Evolutionary conservation across 2,329 filamentous ascomycete genomes (phyloP).

Genomic region (Claviceps capensis): DNA sequence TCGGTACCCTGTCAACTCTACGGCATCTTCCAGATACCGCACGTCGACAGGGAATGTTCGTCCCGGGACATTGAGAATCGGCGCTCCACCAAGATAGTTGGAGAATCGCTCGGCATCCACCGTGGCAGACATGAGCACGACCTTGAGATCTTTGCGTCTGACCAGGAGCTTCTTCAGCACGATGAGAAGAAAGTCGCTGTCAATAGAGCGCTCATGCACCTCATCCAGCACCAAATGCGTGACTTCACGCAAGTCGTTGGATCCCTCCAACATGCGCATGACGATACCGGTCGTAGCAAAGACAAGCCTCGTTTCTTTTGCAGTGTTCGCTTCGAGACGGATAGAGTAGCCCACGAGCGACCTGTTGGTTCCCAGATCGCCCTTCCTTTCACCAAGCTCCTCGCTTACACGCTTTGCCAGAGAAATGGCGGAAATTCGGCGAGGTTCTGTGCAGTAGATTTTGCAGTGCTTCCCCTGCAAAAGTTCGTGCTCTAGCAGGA

Average conservation of each 20-base stretch:
- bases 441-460: constrained; percentile 88
- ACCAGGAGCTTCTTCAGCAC: constrained; percentile 73
- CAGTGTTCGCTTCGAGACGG: constrained; percentile 76
- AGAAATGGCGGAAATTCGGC: constrained; percentile 91
- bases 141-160: constrained; percentile 69
- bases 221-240: constrained; percentile 95
- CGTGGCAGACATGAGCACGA: constrained; percentile 94
- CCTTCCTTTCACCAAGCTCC: constrained; percentile 74
- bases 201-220: constrained; percentile 90
- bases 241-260: constrained; percentile 73
- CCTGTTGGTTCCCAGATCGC: constrained; percentile 66
- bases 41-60: constrained; percentile 87
- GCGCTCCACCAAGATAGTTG: constrained; percentile 70
- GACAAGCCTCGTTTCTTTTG: constrained; percentile 67
- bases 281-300: constrained; percentile 89
- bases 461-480: constrained; percentile 71
- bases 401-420: constrained; percentile 86
- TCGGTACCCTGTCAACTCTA: constrained; percentile 71
- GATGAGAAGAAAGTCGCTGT: constrained; percentile 91
- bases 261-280: constrained; percentile 92
- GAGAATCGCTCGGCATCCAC: constrained; percentile 90
- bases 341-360: constrained; percentile 94
- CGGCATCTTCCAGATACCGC: constrained; percentile 79
- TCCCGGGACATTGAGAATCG: constrained; percentile 80
- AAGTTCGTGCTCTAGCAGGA: constrained; percentile 81